Conservation (phyloP, 2,329 filamentous ascomycete species). For the Arthrobotrys pseudoclavata region DNA sequence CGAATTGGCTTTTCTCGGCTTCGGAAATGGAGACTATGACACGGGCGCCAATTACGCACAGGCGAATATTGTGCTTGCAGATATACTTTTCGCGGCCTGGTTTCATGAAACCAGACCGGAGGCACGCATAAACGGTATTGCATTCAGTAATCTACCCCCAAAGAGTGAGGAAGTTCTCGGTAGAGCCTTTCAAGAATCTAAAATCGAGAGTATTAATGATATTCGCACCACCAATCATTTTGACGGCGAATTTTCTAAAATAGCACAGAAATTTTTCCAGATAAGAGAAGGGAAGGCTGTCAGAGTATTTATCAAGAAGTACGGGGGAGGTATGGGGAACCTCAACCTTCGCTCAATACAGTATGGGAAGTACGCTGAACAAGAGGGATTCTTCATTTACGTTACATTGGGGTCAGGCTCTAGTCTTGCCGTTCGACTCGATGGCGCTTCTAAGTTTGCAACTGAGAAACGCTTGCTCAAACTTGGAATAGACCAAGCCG, state of each 20-base stretch:
- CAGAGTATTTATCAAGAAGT: neutral
- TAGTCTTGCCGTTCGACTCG: neutral
- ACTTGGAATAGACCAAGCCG: too few relatives aligned
- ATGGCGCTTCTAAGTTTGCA: neutral
- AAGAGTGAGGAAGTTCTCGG: neutral
- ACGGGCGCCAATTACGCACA: neutral
- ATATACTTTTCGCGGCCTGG: slow-evolving; percentile 16
- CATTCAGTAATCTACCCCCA: neutral
- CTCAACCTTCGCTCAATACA: neutral
- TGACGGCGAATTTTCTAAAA: neutral
- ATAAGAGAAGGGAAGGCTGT: neutral
- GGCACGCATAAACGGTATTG: neutral
- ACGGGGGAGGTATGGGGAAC: neutral
- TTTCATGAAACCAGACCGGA: neutral
- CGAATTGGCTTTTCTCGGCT: slow-evolving; percentile 10
- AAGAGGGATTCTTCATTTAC: neutral
- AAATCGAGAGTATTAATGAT: neutral
- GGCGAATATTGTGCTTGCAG: neutral
- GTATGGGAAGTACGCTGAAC: neutral
- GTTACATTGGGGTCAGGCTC: neutral
- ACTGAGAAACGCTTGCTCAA: neutral
- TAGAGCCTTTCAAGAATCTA: neutral
- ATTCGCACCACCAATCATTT: neutral
- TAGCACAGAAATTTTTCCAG: neutral
- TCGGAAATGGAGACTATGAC: neutral